Evolutionary conservation across 163 green algal genomes (phyloP).

Genomic region (Coccomyxa subellipsoidea): DNA sequence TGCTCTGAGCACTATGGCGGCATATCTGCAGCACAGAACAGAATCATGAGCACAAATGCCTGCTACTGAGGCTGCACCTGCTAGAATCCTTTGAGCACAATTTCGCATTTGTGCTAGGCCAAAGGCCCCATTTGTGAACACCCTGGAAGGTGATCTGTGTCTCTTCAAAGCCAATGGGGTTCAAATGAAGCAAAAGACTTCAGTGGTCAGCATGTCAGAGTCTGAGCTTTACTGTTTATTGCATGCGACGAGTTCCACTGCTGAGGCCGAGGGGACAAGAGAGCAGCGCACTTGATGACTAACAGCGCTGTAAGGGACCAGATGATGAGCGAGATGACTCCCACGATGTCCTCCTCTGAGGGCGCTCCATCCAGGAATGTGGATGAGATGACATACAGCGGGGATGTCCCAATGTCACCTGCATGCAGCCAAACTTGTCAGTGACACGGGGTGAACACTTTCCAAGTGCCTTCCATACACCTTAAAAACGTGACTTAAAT

Average conservation of each 20-base stretch:
- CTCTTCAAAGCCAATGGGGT: no score
- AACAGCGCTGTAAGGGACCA: conserved; percentile 36
- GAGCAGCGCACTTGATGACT: conserved; percentile 2
- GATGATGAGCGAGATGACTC: conserved; percentile 32
- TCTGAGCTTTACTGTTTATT: no score
- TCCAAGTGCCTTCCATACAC: neutral
- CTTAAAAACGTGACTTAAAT: no score
- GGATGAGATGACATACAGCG: conserved; percentile 34
- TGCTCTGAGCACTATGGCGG: conserved; percentile 33
- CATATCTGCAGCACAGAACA: conserved; percentile 20
- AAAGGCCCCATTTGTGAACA: neutral
- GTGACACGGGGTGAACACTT: neutral
- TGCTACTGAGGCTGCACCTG: neutral
- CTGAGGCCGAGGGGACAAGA: no score
- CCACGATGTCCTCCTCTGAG: conserved; percentile 28
- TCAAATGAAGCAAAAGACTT: no score
- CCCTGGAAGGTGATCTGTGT: neutral
- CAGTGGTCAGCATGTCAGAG: no score
- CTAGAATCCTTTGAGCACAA: no score
- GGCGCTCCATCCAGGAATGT: neutral
- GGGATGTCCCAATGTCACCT: conserved; percentile 42
- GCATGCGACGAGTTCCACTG: no score
- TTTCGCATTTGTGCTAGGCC: neutral
- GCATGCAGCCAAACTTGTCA: neutral
- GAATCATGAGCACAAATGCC: neutral